phyloP scores from a whole-genome alignment of 2,329 filamentous ascomycete genomes.

The Coniochaeta sp. region DNA sequence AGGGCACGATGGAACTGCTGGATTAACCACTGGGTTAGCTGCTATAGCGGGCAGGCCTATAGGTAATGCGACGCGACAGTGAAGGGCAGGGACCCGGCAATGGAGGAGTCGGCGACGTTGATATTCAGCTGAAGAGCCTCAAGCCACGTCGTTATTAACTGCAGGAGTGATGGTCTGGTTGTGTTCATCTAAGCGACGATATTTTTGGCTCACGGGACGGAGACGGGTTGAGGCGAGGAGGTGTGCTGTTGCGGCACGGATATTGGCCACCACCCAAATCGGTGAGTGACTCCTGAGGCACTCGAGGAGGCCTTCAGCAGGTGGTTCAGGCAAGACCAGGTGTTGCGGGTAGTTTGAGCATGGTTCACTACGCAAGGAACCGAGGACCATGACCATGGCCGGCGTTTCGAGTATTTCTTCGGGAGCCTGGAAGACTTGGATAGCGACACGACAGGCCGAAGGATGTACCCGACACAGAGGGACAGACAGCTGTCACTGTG shows the following conservation, averaged over 20 bases:
- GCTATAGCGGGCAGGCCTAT: too few relatives aligned
- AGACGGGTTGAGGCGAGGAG: slow-evolving; percentile 3
- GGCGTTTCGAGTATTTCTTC: too few relatives aligned
- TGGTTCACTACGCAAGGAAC: too few relatives aligned
- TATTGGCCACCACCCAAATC: slow-evolving; percentile 10
- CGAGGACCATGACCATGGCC: too few relatives aligned
- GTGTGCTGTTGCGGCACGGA: slow-evolving; percentile 11
- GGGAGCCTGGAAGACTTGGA: too few relatives aligned
- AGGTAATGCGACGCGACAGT: too few relatives aligned
- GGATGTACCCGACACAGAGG: too few relatives aligned
- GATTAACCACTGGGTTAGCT: too few relatives aligned
- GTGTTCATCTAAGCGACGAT: slow-evolving; percentile 10
- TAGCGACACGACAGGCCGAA: too few relatives aligned
- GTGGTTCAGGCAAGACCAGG: not conserved
- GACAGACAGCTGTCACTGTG: not conserved
- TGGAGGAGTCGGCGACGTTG: not conserved
- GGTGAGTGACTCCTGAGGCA: not conserved
- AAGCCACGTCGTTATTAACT: slow-evolving; percentile 7
- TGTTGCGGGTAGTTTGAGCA: too few relatives aligned
- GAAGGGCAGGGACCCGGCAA: too few relatives aligned
- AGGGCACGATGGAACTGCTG: too few relatives aligned
- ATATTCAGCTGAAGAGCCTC: slow-evolving; percentile 11
- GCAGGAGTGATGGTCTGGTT: slow-evolving; percentile 5
- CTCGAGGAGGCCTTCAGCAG: not conserved
- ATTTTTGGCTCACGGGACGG: slow-evolving; percentile 15